A percentile compares a stretch with the other conserved stretches of the same genome.
These are phyloP conservation scores for Papiliotrema terrestris DNA, from an alignment of 1,284 basidiomycete species.

Conservation along the genomic window DNA sequence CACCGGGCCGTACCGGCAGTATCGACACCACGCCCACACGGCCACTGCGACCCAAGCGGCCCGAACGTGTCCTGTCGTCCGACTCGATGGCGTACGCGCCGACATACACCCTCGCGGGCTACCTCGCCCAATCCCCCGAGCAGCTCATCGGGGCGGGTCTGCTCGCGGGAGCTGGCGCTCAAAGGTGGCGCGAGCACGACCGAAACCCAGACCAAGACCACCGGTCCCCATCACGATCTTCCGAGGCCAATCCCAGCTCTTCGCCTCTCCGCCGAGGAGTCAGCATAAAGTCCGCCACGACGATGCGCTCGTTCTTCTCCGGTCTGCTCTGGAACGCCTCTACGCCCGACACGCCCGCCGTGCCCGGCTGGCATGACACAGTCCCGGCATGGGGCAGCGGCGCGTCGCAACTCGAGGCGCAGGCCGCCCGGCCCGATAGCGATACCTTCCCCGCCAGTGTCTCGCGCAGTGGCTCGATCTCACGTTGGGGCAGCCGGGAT, in stretches of 20 bases:
- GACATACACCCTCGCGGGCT: neutral
- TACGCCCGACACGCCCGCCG: slow-evolving; percentile 9
- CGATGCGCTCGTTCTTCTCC: slow-evolving; percentile 34
- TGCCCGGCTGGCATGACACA: no score
- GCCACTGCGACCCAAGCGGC: neutral
- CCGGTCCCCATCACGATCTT: no score
- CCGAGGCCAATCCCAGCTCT: neutral
- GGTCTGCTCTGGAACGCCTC: slow-evolving; percentile 10
- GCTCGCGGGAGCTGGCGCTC: neutral
- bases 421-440: slow-evolving; percentile 28
- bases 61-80: neutral
- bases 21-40: neutral
- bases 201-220: no score
- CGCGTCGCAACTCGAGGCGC: neutral
- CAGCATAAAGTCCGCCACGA: slow-evolving; percentile 31
- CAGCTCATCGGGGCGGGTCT: neutral
- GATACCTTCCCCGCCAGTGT: slow-evolving; percentile 23
- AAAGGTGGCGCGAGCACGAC: no score
- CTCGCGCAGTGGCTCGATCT: neutral
- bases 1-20: no score
- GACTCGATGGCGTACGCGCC: neutral
- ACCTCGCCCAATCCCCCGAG: neutral
- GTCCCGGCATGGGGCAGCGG: no score
- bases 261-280: slow-evolving; percentile 19
- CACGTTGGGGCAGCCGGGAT: neutral